Conservation (phyloP, 257 asterid genomes). For the Scutellaria baicalensis region DNA sequence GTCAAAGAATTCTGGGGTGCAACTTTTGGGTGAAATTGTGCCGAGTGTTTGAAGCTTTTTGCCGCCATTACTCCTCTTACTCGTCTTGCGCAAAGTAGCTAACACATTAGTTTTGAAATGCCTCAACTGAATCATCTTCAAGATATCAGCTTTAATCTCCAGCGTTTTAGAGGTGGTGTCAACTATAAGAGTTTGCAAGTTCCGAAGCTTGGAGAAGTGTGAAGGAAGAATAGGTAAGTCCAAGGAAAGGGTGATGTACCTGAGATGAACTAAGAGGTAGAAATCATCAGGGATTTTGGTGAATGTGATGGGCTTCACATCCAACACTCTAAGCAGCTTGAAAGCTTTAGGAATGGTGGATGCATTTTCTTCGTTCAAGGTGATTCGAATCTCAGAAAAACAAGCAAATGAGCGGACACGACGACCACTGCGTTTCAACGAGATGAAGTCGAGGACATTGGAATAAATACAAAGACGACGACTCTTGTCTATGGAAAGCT, state of each 20-base stretch:
- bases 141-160: conserved; percentile 33
- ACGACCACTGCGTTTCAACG: conserved; percentile 13
- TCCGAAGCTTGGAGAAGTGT: conserved; percentile 37
- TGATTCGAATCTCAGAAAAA: conserved; percentile 15
- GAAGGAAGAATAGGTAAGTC: conserved; percentile 20
- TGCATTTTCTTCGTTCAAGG: conserved; percentile 2
- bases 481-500: background rate
- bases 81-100: conserved; percentile 15
- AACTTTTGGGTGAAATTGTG: conserved; percentile 38
- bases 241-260: conserved; percentile 30
- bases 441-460: conserved; percentile 9
- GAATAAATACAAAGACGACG: conserved; percentile 34
- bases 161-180: conserved; percentile 28
- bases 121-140: conserved; percentile 38
- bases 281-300: conserved; percentile 22
- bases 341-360: conserved; percentile 28
- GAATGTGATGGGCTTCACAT: conserved; percentile 22
- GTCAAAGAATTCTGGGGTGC: conserved; percentile 31
- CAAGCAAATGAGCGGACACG: conserved; percentile 26
- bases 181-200: conserved; percentile 38
- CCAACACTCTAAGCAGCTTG: conserved; percentile 32
- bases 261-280: conserved; percentile 21
- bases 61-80: conserved; percentile 11
- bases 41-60: conserved; percentile 43
- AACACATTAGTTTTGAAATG: conserved; percentile 40